These are phyloP conservation scores for Alternaria metachromatica DNA, from an alignment of 2,329 filamentous ascomycete species.

Conservation along the genomic window DNA sequence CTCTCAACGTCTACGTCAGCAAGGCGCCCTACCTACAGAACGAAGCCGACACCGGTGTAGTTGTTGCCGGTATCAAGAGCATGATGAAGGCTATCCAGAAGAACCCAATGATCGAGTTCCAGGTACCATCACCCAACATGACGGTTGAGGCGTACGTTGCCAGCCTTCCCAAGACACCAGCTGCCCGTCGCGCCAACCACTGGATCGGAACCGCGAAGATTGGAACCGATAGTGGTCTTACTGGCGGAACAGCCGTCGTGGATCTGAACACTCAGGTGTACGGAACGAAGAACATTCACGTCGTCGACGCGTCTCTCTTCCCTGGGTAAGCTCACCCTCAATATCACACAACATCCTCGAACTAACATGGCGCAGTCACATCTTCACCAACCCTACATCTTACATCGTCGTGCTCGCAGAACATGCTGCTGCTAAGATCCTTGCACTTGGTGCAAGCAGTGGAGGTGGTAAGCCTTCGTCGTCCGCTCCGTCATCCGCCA, in stretches of 20 bases:
- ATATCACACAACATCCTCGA: neutral
- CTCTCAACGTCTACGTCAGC: conserved; percentile 65
- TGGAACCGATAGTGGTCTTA: conserved; percentile 53
- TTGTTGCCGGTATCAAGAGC: conserved; percentile 69
- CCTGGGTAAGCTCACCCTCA: conserved; percentile 43
- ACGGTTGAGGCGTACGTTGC: conserved; percentile 65
- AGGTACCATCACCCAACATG: conserved; percentile 58
- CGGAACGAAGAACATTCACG: conserved; percentile 54
- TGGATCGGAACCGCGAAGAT: conserved; percentile 65
- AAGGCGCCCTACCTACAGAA: conserved; percentile 65
- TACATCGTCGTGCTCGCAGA: conserved; percentile 48
- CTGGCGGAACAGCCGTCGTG: conserved; percentile 54
- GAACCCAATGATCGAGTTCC: conserved; percentile 63
- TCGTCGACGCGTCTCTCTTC: conserved; percentile 57
- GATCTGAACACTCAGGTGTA: conserved; percentile 59
- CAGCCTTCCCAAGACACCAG: conserved; percentile 49
- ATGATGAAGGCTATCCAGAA: conserved; percentile 62
- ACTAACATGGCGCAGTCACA: conserved; percentile 33
- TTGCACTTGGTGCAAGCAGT: conserved; percentile 27
- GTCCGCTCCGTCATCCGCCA: neutral
- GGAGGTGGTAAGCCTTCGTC: conserved; percentile 13
- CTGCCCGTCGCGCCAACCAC: conserved; percentile 53
- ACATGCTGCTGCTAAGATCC: conserved; percentile 49
- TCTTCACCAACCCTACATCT: conserved; percentile 48
- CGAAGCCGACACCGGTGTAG: conserved; percentile 65